A percentile compares a stretch with the other conserved stretches of the same genome.
Conservation (phyloP, 2,329 filamentous ascomycete genomes). For the Alternaria gaisen region DNA sequence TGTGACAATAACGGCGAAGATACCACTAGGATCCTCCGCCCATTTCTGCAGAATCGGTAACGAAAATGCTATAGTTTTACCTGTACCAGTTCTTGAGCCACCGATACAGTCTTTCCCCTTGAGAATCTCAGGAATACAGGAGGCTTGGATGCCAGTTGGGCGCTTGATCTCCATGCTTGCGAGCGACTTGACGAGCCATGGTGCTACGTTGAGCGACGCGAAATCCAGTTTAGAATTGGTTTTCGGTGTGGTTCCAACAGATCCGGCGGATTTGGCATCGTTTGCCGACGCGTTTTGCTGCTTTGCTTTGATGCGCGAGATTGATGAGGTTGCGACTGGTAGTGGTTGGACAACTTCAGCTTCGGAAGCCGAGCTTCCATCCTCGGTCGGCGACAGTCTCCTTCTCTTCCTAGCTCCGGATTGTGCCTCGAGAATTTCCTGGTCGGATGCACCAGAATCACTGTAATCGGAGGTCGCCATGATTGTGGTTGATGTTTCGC, state of each 20-base stretch:
- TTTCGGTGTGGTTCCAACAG: background rate
- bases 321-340: conserved; percentile 31
- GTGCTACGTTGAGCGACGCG: conserved; percentile 74
- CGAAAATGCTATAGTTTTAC: conserved; percentile 96
- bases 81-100: conserved; percentile 91
- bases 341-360: conserved; percentile 16
- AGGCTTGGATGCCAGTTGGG: conserved; percentile 91
- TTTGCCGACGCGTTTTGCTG: conserved; percentile 21
- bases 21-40: conserved; percentile 89
- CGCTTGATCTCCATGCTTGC: conserved; percentile 80
- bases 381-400: conserved; percentile 39
- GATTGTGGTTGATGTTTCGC: conserved; percentile 10
- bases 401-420: conserved; percentile 49
- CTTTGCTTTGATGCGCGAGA: conserved; percentile 50
- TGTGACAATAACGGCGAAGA: conserved; percentile 89
- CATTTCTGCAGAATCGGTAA: conserved; percentile 94
- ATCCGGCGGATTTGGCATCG: background rate
- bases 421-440: conserved; percentile 41
- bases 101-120: conserved; percentile 91
- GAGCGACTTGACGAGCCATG: conserved; percentile 89
- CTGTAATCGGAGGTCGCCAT: conserved; percentile 30
- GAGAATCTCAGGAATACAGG: conserved; percentile 91
- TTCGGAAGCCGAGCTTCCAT: conserved; percentile 29
- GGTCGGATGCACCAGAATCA: conserved; percentile 33
- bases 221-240: conserved; percentile 57